phyloP scores from a whole-genome alignment of 1,284 basidiomycete genomes.

The Marasmius fiardii region DNA sequence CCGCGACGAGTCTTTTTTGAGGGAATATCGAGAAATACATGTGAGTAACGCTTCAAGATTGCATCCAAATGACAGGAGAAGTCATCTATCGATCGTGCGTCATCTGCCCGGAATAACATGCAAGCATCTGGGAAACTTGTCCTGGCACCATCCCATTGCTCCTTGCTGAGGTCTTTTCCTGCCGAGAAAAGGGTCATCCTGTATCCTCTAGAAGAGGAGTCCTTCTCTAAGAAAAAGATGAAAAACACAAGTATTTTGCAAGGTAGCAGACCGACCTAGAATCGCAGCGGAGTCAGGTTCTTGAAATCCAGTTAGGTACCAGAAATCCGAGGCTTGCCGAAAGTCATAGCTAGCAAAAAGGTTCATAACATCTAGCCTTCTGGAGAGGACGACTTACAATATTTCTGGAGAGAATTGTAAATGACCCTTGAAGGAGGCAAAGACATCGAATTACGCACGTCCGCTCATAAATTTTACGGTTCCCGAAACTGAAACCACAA shows the following conservation, averaged over 20 bases:
- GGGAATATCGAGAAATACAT: conserved; percentile 39
- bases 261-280: conserved; percentile 50
- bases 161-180: conserved; percentile 73
- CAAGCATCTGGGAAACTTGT: conserved; percentile 62
- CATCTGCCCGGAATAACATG: conserved; percentile 72
- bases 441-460: conserved; percentile 49
- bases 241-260: background rate
- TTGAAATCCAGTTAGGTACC: conserved; percentile 93
- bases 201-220: conserved; percentile 73
- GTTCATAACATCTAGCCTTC: conserved; percentile 24
- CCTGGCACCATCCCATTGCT: conserved; percentile 91
- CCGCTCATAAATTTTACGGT: conserved; percentile 86
- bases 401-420: conserved; percentile 31
- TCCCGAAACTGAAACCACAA: conserved; percentile 81
- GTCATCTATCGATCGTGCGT: conserved; percentile 54
- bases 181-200: conserved; percentile 87
- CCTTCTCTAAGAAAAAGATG: conserved; percentile 45
- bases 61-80: conserved; percentile 50
- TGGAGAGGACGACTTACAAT: conserved; percentile 36
- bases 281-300: conserved; percentile 91
- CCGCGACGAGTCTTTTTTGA: conserved; percentile 12
- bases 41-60: conserved; percentile 25
- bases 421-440: conserved; percentile 5
- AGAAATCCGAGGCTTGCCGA: conserved; percentile 90
- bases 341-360: conserved; percentile 79